phyloP scores from a whole-genome alignment of 441 rosid species.

The Metrosideros polymorpha region DNA sequence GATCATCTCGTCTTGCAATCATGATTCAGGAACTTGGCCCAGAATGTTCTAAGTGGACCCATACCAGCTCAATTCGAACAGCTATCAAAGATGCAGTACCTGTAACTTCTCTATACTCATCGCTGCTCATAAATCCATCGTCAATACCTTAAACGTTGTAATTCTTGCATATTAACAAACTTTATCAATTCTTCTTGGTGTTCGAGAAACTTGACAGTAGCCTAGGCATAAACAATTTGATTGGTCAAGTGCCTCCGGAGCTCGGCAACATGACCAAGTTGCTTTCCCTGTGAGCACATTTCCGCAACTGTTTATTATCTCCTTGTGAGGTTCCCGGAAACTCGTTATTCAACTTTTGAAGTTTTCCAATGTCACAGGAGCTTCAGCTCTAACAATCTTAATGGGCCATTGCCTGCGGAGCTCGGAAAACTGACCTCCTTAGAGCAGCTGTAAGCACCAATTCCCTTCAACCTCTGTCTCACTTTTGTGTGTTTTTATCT shows the following conservation, averaged over 20 bases:
- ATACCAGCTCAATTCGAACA: slow-evolving; percentile 37
- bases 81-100: slow-evolving; percentile 39
- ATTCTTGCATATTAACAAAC: not conserved
- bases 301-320: not conserved
- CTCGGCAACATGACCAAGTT: slow-evolving; percentile 46
- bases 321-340: not conserved
- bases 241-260: slow-evolving; percentile 34
- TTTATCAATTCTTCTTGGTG: not conserved
- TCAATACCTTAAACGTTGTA: not conserved
- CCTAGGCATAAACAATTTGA: slow-evolving; percentile 50
- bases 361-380: slow-evolving; percentile 21
- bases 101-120: slow-evolving; percentile 20
- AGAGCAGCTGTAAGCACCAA: slow-evolving; percentile 34
- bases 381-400: slow-evolving; percentile 47
- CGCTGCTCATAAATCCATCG: not conserved
- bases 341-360: not conserved
- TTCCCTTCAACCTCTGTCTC: not conserved
- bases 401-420: slow-evolving; percentile 32
- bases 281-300: slow-evolving; percentile 34
- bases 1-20: not conserved
- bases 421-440: slow-evolving; percentile 39
- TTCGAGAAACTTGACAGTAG: slow-evolving; percentile 28
- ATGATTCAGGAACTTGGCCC: slow-evolving; percentile 39
- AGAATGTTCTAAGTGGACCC: slow-evolving; percentile 38
- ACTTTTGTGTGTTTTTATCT: not conserved